Evolutionary conservation across 2,329 filamentous ascomycete species (phyloP), one percentile per base, ranked within the genome.

Genomic region (Rhynchosporium graminicola): DNA sequence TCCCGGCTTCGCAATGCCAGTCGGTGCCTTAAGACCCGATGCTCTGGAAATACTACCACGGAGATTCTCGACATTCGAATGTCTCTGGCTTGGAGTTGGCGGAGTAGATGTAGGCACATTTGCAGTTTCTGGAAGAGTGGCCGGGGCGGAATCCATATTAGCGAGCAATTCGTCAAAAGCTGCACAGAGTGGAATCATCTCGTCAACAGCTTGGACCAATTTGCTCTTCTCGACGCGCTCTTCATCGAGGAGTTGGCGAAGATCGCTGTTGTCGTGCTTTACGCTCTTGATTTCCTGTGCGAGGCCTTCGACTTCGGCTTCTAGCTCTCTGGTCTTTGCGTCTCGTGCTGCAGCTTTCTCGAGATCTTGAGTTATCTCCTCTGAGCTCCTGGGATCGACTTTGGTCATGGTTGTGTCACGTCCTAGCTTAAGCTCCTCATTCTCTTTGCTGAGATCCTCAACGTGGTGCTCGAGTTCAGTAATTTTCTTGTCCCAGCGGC

Each of bases 401-500:
- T 83, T 86, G 45, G 84, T 85, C 74, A 89, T 83, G 9, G 86
- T 88, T 28, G 82, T 80, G 71, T 93, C 87, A 31, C 83, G 48
- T 80, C 78, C 65, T 10, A 68, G 57, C 66, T 86, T 85, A 31
- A 96, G 80, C 63, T 86, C 86, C 66, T 94, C 88, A 69, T 95
- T 92, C 71, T 96, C 90, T 57, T 85, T 83, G 57, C 79, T 78
- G 10, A 94, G 82, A 48, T 89, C 84, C 51, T 87, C 86, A 48
- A 96, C 81, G 65, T 86, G 87, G 20, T 76, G 75, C 76, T 96
- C 90, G 2, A 97, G 84, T 70, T 94, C 90, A 59, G 85, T 85
- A 61, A 94, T 85, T 72, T 89, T 91, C 81, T 96, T 96, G 77
- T 96, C 92, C 85, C 92, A 95, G 60, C 94, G 87, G 52, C 85